A percentile compares a stretch with the other conserved stretches of the same genome.
Evolutionary conservation across 306 rosid species (phyloP).

Genomic region (Datisca glomerata): DNA sequence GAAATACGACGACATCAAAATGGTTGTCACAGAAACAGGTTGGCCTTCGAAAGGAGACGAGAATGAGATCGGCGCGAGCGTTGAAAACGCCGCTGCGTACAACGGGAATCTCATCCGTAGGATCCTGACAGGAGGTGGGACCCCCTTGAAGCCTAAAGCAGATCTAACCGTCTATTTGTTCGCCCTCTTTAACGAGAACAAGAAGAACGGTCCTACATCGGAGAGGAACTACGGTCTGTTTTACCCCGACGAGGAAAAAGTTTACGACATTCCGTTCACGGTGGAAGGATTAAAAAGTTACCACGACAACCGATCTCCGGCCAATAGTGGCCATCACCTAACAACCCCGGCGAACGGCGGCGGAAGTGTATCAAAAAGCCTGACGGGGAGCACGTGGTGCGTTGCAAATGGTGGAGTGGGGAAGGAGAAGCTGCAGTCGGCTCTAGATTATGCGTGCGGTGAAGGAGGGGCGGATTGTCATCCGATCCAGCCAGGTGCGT

Average conservation of each 20-base stretch:
- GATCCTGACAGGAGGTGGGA: conserved; percentile 57
- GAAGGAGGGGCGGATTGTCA: conserved; percentile 93
- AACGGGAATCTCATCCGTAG: conserved; percentile 82
- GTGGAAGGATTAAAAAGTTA: conserved; percentile 34
- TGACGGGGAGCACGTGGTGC: conserved; percentile 71
- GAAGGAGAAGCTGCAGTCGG: conserved; percentile 51
- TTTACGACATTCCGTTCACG: conserved; percentile 64
- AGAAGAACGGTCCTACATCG: conserved; percentile 66
- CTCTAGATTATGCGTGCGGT: conserved; percentile 86
- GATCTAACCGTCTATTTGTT: conserved; percentile 82
- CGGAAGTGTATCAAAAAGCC: conserved; percentile 62
- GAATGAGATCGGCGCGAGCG: conserved; percentile 68
- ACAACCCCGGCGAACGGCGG: conserved; percentile 15
- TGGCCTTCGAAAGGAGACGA: conserved; percentile 88
- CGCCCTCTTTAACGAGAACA: conserved; percentile 83
- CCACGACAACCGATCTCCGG: conserved; percentile 25
- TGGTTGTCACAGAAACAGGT: conserved; percentile 78
- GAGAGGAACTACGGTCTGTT: conserved; percentile 87
- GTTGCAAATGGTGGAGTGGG: conserved; percentile 67
- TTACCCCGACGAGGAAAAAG: conserved; percentile 52
- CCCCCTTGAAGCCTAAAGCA: conserved; percentile 68
- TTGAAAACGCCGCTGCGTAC: conserved; percentile 76
- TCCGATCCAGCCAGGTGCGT: conserved; percentile 50
- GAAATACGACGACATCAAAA: conserved; percentile 48
- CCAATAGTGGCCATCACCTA: conserved; percentile 8